phyloP scores from a whole-genome alignment of 345 rosid genomes.

The Camelina neglecta region DNA sequence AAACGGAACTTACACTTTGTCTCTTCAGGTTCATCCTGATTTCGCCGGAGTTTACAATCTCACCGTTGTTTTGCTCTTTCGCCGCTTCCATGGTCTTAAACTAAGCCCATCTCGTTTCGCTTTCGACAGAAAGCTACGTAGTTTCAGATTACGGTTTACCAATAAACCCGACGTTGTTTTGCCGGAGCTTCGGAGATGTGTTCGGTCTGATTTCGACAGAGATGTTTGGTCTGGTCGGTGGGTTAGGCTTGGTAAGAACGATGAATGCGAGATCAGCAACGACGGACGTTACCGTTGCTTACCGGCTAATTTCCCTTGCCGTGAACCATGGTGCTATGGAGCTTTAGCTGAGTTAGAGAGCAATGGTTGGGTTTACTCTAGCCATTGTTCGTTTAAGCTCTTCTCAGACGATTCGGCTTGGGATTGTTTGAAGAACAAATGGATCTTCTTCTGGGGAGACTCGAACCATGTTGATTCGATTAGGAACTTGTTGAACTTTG shows the following conservation, averaged over 20 bases:
- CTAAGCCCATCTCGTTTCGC: constrained; percentile 64
- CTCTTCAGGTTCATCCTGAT: constrained; percentile 82
- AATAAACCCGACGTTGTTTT: constrained; percentile 42
- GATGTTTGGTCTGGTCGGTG: constrained; percentile 89
- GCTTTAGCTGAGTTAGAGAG: constrained; percentile 63
- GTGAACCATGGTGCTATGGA: constrained; percentile 81
- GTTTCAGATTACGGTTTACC: constrained; percentile 52
- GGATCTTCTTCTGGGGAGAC: constrained; percentile 97
- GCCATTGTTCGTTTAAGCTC: constrained; percentile 74
- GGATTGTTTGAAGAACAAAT: constrained; percentile 70
- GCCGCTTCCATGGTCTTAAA: constrained; percentile 77
- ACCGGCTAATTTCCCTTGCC: constrained; percentile 59
- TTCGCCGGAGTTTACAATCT: constrained; percentile 71
- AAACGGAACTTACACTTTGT: constrained; percentile 70
- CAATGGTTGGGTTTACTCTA: constrained; percentile 94
- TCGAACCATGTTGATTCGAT: constrained; percentile 91
- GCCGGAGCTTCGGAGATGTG: constrained; percentile 56
- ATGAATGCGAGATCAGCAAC: constrained; percentile 58
- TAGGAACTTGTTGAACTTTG: constrained; percentile 77
- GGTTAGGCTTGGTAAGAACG: constrained; percentile 77
- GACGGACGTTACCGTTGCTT: constrained; percentile 86
- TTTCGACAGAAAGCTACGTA: constrained; percentile 55
- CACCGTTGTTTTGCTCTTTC: constrained; percentile 67
- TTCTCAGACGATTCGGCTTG: constrained; percentile 63
- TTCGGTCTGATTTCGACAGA: constrained; percentile 57